Conservation (phyloP, 2,329 filamentous ascomycete genomes). For the Canariomyces notabilis region DNA sequence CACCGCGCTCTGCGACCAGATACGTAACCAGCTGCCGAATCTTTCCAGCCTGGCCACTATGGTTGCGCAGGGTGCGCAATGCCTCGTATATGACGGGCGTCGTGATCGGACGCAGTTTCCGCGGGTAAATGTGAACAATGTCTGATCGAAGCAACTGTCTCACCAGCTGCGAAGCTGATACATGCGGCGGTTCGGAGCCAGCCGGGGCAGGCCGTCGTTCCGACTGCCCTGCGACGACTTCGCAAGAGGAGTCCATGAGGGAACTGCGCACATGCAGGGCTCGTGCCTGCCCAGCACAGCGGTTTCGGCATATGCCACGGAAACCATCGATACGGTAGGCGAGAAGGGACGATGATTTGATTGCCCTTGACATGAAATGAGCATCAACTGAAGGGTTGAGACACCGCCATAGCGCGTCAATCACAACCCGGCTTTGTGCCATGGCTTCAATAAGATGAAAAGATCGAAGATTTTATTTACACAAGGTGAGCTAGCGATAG, state of each 20-base stretch:
- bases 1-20: slow-evolving; percentile 51
- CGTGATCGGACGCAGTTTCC: not conserved
- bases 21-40: slow-evolving; percentile 49
- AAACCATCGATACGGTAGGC: not conserved
- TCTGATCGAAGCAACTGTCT: not conserved
- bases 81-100: slow-evolving; percentile 43
- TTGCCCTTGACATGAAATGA: slow-evolving; percentile 31
- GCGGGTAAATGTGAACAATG: not conserved
- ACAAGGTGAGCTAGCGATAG: not conserved
- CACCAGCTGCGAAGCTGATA: not conserved
- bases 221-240: not conserved
- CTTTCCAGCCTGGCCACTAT: slow-evolving; percentile 34
- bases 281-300: not conserved
- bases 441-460: slow-evolving; percentile 27
- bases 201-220: not conserved
- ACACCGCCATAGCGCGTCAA: slow-evolving; percentile 60
- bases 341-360: slow-evolving; percentile 22
- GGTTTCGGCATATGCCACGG: not conserved
- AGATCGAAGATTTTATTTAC: too few species aligned
- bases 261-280: not conserved
- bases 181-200: not conserved
- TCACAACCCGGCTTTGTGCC: slow-evolving; percentile 34
- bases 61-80: slow-evolving; percentile 37
- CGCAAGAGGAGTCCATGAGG: too few species aligned
- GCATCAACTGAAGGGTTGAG: slow-evolving; percentile 54